Conservation (phyloP, 1,284 basidiomycete species). For the Trichosporon coremiiforme region DNA sequence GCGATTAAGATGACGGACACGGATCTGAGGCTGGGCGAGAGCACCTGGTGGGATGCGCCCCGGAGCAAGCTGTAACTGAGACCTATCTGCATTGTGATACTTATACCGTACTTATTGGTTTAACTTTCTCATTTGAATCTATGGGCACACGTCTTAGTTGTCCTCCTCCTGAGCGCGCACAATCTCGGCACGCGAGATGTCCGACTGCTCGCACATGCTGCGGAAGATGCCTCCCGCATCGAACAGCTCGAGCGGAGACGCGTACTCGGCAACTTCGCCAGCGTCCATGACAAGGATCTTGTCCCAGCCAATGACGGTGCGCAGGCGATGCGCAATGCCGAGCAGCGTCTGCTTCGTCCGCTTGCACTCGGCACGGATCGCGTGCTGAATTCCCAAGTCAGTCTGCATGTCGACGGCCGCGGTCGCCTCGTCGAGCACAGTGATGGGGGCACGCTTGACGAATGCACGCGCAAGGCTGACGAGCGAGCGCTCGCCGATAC, state of each 20-base stretch:
- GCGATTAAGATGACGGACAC: slow-evolving; percentile 18
- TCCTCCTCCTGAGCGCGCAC: slow-evolving; percentile 30
- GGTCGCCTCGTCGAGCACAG: slow-evolving; percentile 62
- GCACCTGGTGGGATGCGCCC: slow-evolving; percentile 15
- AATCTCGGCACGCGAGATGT: slow-evolving; percentile 55
- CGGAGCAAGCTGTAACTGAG: neutral
- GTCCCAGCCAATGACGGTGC: slow-evolving; percentile 78
- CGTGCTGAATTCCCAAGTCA: slow-evolving; percentile 68
- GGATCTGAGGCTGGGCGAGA: neutral
- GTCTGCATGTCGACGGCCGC: slow-evolving; percentile 64
- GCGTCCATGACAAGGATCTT: slow-evolving; percentile 68
- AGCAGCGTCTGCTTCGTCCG: slow-evolving; percentile 61
- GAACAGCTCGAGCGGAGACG: slow-evolving; percentile 67
- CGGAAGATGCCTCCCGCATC: slow-evolving; percentile 65
- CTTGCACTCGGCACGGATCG: slow-evolving; percentile 66
- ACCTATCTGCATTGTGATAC: neutral
- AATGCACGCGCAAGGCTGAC: slow-evolving; percentile 69
- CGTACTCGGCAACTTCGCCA: slow-evolving; percentile 71
- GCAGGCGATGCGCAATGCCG: slow-evolving; percentile 64
- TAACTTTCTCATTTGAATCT: neutral
- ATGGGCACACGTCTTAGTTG: neutral
- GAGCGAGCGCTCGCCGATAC: slow-evolving; percentile 64
- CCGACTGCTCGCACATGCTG: slow-evolving; percentile 64
- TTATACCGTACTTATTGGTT: neutral
- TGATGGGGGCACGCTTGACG: slow-evolving; percentile 61